A percentile compares a stretch with the other conserved stretches of the same genome.
Conservation (phyloP, 768 basidiomycete genomes). For the Kwoniella sp. region DNA sequence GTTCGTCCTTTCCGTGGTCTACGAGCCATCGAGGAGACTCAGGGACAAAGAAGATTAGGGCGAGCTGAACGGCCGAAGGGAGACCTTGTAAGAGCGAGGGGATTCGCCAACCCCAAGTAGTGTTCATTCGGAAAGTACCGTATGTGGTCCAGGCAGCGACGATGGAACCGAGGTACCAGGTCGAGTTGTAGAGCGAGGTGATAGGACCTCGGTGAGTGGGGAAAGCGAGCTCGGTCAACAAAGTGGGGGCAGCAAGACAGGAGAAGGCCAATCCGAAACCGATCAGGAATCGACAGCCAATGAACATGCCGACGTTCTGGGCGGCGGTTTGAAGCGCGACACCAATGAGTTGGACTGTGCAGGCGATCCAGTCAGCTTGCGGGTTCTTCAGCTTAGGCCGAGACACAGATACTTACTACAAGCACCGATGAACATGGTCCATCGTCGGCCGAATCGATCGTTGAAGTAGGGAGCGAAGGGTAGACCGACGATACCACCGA, state of each 20-base stretch:
- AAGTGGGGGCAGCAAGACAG: slow-evolving; percentile 75
- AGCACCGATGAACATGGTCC: slow-evolving; percentile 59
- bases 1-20: slow-evolving; percentile 58
- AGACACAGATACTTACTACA: slow-evolving; percentile 7
- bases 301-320: slow-evolving; percentile 57
- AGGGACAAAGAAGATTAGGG: slow-evolving; percentile 60
- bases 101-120: slow-evolving; percentile 66
- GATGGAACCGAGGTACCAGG: slow-evolving; percentile 75
- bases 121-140: slow-evolving; percentile 43
- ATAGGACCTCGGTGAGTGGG: slow-evolving; percentile 77
- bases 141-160: slow-evolving; percentile 48
- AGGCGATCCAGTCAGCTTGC: slow-evolving; percentile 28
- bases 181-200: slow-evolving; percentile 64
- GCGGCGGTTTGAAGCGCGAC: slow-evolving; percentile 63
- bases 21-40: slow-evolving; percentile 64
- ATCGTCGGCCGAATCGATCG: slow-evolving; percentile 61
- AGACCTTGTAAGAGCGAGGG: slow-evolving; percentile 48
- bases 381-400: background rate
- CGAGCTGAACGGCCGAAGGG: slow-evolving; percentile 44
- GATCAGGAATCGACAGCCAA: slow-evolving; percentile 62
- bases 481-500: slow-evolving; percentile 63
- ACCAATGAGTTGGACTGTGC: slow-evolving; percentile 67
- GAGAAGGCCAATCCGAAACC: slow-evolving; percentile 62
- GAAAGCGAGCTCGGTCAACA: slow-evolving; percentile 84
- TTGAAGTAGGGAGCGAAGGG: slow-evolving; percentile 62